Conservation (phyloP, 148 eudicot genomes). For the Pouteria glomerata region DNA sequence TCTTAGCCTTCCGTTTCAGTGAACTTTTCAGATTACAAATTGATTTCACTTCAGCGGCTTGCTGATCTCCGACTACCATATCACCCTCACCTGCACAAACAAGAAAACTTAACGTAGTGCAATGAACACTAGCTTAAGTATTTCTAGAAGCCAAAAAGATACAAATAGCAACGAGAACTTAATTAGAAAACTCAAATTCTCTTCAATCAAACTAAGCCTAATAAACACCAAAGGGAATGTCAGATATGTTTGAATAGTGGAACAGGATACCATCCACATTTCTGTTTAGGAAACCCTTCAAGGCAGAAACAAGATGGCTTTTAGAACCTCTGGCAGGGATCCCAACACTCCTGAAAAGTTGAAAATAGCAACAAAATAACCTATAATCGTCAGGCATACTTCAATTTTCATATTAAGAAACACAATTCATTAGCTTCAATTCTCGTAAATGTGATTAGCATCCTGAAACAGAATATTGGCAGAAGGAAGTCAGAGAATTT, state of each 20-base stretch:
- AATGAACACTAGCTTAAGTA: background rate
- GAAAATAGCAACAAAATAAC: constrained; percentile 7
- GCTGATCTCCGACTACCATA: constrained; percentile 14
- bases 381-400: background rate
- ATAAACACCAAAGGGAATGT: background rate
- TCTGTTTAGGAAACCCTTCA: constrained; percentile 36
- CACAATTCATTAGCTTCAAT: background rate
- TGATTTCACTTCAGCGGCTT: constrained; percentile 12
- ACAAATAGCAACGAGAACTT: background rate
- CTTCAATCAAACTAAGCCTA: background rate
- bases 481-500: background rate
- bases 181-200: background rate
- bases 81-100: constrained; percentile 27
- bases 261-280: constrained; percentile 42
- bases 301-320: constrained; percentile 55
- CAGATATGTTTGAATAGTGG: background rate
- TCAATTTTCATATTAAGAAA: background rate
- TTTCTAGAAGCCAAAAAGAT: background rate
- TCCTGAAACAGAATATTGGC: constrained; percentile 2
- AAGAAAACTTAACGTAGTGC: constrained; percentile 4
- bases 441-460: background rate
- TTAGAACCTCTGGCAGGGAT: constrained; percentile 66
- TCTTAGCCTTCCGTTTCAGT: constrained; percentile 20
- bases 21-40: background rate
- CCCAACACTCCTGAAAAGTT: constrained; percentile 53